These are phyloP conservation scores for Gossypium australe DNA, from an alignment of 345 rosid genomes.

Conservation along the genomic window DNA sequence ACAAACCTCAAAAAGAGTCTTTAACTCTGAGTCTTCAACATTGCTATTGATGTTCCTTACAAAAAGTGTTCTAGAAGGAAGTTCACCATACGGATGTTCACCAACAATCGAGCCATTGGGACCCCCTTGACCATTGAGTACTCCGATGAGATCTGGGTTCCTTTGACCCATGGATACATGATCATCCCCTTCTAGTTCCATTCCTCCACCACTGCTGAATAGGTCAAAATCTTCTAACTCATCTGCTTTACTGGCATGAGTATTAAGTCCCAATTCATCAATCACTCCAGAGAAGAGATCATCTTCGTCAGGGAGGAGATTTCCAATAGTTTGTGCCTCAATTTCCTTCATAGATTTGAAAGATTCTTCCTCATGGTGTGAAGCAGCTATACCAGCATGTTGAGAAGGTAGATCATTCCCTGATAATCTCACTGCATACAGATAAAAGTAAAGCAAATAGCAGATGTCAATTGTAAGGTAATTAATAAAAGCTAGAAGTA, in stretches of 20 bases:
- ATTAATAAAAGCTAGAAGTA: slow-evolving; percentile 6
- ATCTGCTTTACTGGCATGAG: slow-evolving; percentile 46
- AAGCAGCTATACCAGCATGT: slow-evolving; percentile 35
- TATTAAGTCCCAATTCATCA: slow-evolving; percentile 47
- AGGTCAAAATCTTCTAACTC: slow-evolving; percentile 82
- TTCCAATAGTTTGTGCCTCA: slow-evolving; percentile 87
- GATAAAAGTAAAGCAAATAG: not conserved
- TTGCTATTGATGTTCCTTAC: slow-evolving; percentile 72
- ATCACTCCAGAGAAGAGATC: slow-evolving; percentile 84
- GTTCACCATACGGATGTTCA: slow-evolving; percentile 53
- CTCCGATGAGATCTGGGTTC: slow-evolving; percentile 29
- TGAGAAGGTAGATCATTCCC: slow-evolving; percentile 41
- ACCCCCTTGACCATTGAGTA: slow-evolving; percentile 37
- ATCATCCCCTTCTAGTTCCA: slow-evolving; percentile 86
- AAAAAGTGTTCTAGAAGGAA: slow-evolving; percentile 81
- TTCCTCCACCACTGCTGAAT: slow-evolving; percentile 86
- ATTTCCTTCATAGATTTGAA: slow-evolving; percentile 73
- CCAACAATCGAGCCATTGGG: slow-evolving; percentile 42
- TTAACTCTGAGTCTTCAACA: slow-evolving; percentile 77
- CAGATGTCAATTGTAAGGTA: not conserved
- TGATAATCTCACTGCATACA: slow-evolving; percentile 53
- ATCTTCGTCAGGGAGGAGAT: slow-evolving; percentile 93
- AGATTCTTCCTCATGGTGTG: slow-evolving; percentile 53
- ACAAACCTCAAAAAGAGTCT: slow-evolving; percentile 76
- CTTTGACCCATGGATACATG: slow-evolving; percentile 31